These are phyloP conservation scores for Naumovozyma dairenensis DNA, from an alignment of 805 yeast species.

Conservation along the genomic window DNA sequence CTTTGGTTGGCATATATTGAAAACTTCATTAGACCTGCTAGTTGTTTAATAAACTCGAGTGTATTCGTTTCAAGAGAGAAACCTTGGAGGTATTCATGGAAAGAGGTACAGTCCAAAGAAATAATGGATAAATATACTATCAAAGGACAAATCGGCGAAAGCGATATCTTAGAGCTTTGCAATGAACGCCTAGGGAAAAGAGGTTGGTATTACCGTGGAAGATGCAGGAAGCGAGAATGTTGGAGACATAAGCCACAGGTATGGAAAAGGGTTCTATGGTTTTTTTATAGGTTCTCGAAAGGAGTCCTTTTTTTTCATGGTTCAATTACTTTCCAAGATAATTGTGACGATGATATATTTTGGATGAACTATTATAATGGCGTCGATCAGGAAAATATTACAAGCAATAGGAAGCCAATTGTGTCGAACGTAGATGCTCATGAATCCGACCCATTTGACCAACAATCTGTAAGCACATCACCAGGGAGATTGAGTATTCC, in stretches of 20 bases:
- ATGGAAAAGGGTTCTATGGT: constrained; percentile 22
- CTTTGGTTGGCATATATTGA: constrained; percentile 57
- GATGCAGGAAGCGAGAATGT: constrained; percentile 15
- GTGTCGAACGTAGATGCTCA: not conserved
- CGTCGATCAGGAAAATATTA: not conserved
- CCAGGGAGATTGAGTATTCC: too few relatives aligned
- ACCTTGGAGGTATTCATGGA: constrained; percentile 57
- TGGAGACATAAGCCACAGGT: constrained; percentile 22
- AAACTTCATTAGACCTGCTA: constrained; percentile 73
- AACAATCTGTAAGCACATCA: constrained; percentile 2
- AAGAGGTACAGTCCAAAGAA: constrained; percentile 13
- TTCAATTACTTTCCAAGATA: constrained; percentile 15
- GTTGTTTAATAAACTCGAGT: constrained; percentile 64
- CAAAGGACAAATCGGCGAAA: constrained; percentile 21
- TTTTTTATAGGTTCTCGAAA: constrained; percentile 13
- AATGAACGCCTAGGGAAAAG: constrained; percentile 18
- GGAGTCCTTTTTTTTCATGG: constrained; percentile 11
- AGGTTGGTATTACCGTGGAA: constrained; percentile 29
- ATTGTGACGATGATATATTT: constrained; percentile 19
- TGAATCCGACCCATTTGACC: not conserved
- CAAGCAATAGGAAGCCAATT: not conserved
- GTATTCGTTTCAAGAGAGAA: constrained; percentile 71
- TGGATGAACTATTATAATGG: constrained; percentile 15
- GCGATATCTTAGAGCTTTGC: constrained; percentile 16
- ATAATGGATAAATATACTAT: constrained; percentile 16